Base-by-base conservation (phyloP, 148 eudicot species). In the Drosera capensis region DNA sequence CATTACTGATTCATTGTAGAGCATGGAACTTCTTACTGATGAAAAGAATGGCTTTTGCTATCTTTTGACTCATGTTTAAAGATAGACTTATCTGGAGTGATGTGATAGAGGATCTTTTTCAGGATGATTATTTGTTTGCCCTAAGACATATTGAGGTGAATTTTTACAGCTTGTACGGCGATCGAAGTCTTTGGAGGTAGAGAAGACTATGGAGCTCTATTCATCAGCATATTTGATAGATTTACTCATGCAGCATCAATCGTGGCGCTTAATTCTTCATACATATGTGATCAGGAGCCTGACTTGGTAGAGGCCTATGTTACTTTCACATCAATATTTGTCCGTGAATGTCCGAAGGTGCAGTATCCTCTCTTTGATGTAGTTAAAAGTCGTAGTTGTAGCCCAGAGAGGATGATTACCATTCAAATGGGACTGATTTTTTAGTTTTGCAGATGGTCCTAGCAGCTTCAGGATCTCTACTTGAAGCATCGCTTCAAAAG, bases 271-370 rank as follows among this genome's bases (percentile, higher is more conserved):
- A 84, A 70, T 71, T 90, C 99, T 31, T 90, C 99, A 31, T 90
- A 90, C 56, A 72, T 90, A 67, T 84, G 99, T 64, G 99, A 90
- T 63, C 99, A 90, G 76, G 99, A 84, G 58, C 99, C 99, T 43
- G 95, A 90, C 68, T 59, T 90, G 45, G 93, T 81, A 59, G 99
- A 90, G 72, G 95, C 99, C 38, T 90, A 78, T 68, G 65, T 72
- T 62, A 70, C 68, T 68, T 81, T 90, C 56, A 75, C 93, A 20
- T 75, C 93, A 49, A 47, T 67, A 25, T 75, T 78, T 74, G 74
- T 90, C 63, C 74, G 87, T 66, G 64, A 70, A 46, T 71, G 74
- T 62, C 67, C 82, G 16, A 84, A 90, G 95, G 99, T 70, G 49
- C 29, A 40, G 18, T 54, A 40, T 48, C 25, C 37, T 23, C 30